These are phyloP conservation scores for Dissophora globulifera DNA, from an alignment of 192 early-diverging fungal genomes.

Conservation along the genomic window DNA sequence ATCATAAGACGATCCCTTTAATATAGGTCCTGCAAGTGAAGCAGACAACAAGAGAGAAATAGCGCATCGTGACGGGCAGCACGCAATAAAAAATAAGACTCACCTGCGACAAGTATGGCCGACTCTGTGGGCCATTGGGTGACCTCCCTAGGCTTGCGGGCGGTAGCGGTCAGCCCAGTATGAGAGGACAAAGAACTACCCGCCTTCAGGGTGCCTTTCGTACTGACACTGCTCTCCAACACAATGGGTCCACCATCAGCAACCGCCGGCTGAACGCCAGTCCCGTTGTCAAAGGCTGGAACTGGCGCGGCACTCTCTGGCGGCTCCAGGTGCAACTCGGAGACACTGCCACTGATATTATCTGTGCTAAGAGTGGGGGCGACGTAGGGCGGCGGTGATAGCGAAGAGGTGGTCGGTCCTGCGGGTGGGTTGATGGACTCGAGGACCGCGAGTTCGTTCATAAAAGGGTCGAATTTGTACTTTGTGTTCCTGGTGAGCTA, in stretches of 20 bases:
- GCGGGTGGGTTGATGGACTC: background rate
- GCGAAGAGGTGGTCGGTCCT: background rate
- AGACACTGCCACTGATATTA: background rate
- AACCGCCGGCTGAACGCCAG: background rate
- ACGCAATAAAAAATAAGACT: too few relatives aligned
- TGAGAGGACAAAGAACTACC: background rate
- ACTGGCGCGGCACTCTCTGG: background rate
- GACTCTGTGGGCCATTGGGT: conserved; percentile 50
- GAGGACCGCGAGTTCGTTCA: background rate
- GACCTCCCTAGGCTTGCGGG: background rate
- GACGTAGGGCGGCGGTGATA: background rate
- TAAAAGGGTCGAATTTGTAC: too few relatives aligned
- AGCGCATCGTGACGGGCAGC: too few relatives aligned
- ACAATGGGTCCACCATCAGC: too few relatives aligned
- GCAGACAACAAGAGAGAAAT: too few relatives aligned
- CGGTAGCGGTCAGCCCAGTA: background rate
- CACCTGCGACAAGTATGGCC: conserved; percentile 50
- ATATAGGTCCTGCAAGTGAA: too few relatives aligned
- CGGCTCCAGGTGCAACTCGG: background rate
- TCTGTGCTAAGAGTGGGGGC: background rate
- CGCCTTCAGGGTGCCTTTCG: background rate
- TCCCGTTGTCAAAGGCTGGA: too few relatives aligned
- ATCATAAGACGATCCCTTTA: background rate
- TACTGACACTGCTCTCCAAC: background rate
- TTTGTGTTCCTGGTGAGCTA: too few relatives aligned